These are phyloP conservation scores for Volvariella surrecta DNA, from an alignment of 1,284 basidiomycete species.

Conservation along the genomic window DNA sequence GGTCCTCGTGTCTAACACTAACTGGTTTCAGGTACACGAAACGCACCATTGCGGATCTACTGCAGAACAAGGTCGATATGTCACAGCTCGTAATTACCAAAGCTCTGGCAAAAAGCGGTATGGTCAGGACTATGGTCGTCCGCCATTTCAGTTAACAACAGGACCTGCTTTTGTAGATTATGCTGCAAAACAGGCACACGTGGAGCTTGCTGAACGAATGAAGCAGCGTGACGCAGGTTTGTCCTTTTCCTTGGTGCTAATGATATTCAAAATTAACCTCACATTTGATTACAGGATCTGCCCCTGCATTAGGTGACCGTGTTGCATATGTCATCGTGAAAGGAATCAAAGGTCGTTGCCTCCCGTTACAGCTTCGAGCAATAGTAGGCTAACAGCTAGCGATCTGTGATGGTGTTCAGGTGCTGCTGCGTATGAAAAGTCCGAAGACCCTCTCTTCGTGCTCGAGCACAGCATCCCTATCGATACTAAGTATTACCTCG, in stretches of 20 bases:
- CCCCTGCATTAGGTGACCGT: conserved; percentile 89
- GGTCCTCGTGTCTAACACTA: conserved; percentile 5
- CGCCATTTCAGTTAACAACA: background rate
- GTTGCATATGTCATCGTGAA: conserved; percentile 98
- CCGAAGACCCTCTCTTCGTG: conserved; percentile 93
- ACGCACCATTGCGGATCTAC: conserved; percentile 82
- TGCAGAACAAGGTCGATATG: conserved; percentile 96
- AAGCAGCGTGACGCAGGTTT: conserved; percentile 84
- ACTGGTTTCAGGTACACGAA: conserved; percentile 72
- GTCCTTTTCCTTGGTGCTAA: background rate
- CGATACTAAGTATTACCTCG: conserved; percentile 94
- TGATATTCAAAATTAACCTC: conserved; percentile 2
- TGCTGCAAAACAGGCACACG: conserved; percentile 88
- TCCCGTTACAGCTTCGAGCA: conserved; percentile 9
- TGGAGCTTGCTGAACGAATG: conserved; percentile 92
- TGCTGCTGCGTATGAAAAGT: conserved; percentile 96
- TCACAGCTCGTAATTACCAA: conserved; percentile 98
- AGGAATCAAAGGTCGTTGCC: conserved; percentile 90
- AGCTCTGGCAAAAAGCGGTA: conserved; percentile 81
- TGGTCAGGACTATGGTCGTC: conserved; percentile 13
- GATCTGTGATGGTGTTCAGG: conserved; percentile 33
- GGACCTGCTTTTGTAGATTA: conserved; percentile 54
- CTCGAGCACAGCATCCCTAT: conserved; percentile 95
- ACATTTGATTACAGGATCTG: conserved; percentile 50
- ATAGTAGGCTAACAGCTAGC: background rate